Evolutionary conservation across 495 filamentous ascomycete species (phyloP).

Genomic region (Penicillium maclennaniae): DNA sequence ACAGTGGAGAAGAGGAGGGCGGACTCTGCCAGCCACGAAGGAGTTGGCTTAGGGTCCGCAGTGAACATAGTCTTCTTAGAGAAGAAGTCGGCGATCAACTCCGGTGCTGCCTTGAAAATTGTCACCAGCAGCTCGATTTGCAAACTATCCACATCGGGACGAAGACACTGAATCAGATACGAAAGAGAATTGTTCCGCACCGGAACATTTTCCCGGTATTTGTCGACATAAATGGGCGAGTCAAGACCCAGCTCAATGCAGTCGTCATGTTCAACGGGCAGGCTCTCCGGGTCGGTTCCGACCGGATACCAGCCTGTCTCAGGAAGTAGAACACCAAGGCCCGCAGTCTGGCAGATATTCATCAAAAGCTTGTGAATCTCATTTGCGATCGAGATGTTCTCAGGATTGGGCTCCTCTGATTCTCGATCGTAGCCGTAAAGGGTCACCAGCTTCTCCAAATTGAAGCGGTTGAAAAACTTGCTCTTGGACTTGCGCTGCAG

Average conservation of each 20-base stretch:
- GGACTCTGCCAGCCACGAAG: conserved; percentile 92
- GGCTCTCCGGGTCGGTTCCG: conserved; percentile 54
- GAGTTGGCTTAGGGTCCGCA: conserved; percentile 84
- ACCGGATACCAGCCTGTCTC: conserved; percentile 71
- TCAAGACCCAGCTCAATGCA: conserved; percentile 67
- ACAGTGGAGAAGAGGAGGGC: conserved; percentile 78
- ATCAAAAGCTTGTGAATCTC: conserved; percentile 68
- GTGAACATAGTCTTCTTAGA: conserved; percentile 71
- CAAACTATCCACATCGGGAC: conserved; percentile 73
- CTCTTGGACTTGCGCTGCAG: conserved; percentile 68
- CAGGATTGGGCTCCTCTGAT: conserved; percentile 33
- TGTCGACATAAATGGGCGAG: conserved; percentile 60
- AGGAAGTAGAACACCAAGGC: conserved; percentile 63
- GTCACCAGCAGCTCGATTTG: conserved; percentile 77
- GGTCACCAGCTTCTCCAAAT: conserved; percentile 64
- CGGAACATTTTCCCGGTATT: conserved; percentile 59
- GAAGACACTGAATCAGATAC: conserved; percentile 71
- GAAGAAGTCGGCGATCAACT: conserved; percentile 83
- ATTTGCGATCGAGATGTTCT: conserved; percentile 47
- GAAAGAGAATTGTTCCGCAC: conserved; percentile 72
- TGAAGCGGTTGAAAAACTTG: conserved; percentile 64
- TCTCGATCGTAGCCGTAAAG: conserved; percentile 62
- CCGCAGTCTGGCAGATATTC: conserved; percentile 65
- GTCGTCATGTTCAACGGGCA: conserved; percentile 38
- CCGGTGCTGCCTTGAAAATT: conserved; percentile 77